Evolutionary conservation across 1,284 basidiomycete species (phyloP), one percentile per base, ranked within the genome.

Genomic region (Cryptococcus sp.): DNA sequence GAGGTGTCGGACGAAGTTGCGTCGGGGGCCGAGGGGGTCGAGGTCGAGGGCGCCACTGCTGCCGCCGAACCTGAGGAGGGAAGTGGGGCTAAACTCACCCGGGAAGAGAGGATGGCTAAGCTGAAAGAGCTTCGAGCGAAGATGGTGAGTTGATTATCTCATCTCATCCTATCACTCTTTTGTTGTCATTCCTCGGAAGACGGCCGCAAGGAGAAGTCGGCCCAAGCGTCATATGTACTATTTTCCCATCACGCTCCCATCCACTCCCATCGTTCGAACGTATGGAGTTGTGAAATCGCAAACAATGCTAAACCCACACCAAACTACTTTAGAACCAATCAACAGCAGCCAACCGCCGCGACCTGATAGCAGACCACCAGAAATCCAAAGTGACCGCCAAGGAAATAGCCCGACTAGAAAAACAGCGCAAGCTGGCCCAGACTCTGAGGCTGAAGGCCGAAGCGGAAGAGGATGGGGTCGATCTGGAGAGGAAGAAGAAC

Each of bases 381-480:
- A 89, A 85, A 70, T 81, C 86, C 8, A 90, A 90, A 71, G 80
- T 87, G 4, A 87, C 85, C 1, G 88, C 85, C 0, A 85, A 89
- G 40, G 92, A 95, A 63, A 81, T 87, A 0, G 87, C 87, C 39
- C 85, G 91, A 40, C 80, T 93, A 25, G 93, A 95, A 67, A 85
- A 89, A 69, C 91, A 95, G 76, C 86, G 88, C 54, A 90, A 88
- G 74, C 83, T 97, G 31, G 93, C 93, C 0, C 93, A 95, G 76
- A 86, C 83, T n/a, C 76, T 97, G 61, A 86, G 93, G 10, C 81
- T 87, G 64, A 93, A 94, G 78, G 87, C 89, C 3, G 91, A 95
- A 65, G 91, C 93, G 0, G 88, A 89, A 72, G 93, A 93, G 61
- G 82, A 84, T 0, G 95, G 94, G 15, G 91, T 83, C 66, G 84